Evolutionary conservation across 352 stramenopile genomes (phyloP), one percentile per base, ranked within the genome.

Genomic region (Ochromonadaceae sp.): DNA sequence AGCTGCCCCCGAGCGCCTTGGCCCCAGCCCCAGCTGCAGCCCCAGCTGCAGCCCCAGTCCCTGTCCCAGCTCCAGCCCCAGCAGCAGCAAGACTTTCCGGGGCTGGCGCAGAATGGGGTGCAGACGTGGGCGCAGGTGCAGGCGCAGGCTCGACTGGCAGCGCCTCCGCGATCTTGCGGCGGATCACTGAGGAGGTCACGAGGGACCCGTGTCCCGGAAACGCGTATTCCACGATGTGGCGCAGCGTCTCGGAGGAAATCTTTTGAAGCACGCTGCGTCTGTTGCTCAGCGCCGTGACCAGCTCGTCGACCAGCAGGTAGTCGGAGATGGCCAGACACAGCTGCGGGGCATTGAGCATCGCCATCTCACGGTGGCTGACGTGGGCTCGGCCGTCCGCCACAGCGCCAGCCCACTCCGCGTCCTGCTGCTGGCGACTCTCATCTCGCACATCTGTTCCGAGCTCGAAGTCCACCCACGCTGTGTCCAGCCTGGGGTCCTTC

Each of bases 361-460:
- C 25, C 22, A 34, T 2, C 31, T 63, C 55, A 31, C 55, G 34
- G 52, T 63, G 34, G 7, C 3, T 52, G 2, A 63, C 3, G 40
- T 63, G 26, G 9, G 26, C 52, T 32, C 52, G 14, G 22, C 52
- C 52, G 22, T 60, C 52, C 5, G 32, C n/a, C 14, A 60, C 36
- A 20, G 52, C 52, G 2, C 26, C 2, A 32, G 52, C 14, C 55
- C 55, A 63, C 22, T 31, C 3, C 4, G 10, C 4, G 52, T 63
- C 55, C 40, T 63, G 55, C 28, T 34, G 7, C 9, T 52, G 30
- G 28, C 38, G 7, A 12, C 38, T 4, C 20, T 63, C 35, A 63
- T 50, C 31, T 44, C 55, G 34, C 38, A 63, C 38, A 52, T 63
- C 55, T 53, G 48, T 42, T 30, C 55, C 55, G 12, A 63, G 22